Conservation (phyloP, 1,139 yeast genomes). For the Yamadazyma dushanensis region DNA sequence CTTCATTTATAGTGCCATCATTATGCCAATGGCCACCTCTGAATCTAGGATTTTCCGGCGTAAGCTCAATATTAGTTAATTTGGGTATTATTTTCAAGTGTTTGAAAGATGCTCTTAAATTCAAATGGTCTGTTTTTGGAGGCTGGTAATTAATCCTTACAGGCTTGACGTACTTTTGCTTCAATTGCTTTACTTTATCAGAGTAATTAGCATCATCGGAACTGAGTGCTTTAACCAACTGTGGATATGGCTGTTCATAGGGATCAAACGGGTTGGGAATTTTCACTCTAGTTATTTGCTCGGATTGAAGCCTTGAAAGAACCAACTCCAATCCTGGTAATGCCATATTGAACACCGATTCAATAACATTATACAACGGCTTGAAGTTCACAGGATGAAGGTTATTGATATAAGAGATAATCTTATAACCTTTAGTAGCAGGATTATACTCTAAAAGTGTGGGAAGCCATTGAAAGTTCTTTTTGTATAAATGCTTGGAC, state of each 20-base stretch:
- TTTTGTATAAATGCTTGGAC: slow-evolving; percentile 2
- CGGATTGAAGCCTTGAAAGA: slow-evolving; percentile 25
- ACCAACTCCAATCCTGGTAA: slow-evolving; percentile 26
- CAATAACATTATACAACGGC: slow-evolving; percentile 28
- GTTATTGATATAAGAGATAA: slow-evolving; percentile 39
- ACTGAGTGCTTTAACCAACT: slow-evolving; percentile 8
- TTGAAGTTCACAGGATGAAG: slow-evolving; percentile 30
- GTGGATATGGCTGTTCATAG: slow-evolving; percentile 9
- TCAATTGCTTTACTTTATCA: background rate
- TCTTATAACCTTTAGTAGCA: slow-evolving; percentile 18
- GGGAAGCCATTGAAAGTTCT: slow-evolving; percentile 36
- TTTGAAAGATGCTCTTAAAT: slow-evolving; percentile 18
- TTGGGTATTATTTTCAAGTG: slow-evolving; percentile 40
- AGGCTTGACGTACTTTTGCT: slow-evolving; percentile 5
- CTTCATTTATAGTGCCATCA: slow-evolving; percentile 44
- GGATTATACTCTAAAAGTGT: slow-evolving; percentile 16
- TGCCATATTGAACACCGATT: slow-evolving; percentile 21
- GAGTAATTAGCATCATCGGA: slow-evolving; percentile 4
- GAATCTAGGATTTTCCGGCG: slow-evolving; percentile 41
- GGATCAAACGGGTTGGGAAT: slow-evolving; percentile 17
- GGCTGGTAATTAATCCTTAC: slow-evolving; percentile 16
- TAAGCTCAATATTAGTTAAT: slow-evolving; percentile 42
- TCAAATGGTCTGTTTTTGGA: slow-evolving; percentile 20
- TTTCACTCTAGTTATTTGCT: slow-evolving; percentile 18
- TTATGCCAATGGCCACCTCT: slow-evolving; percentile 48